These are phyloP conservation scores for Aureobasidium musti DNA, from an alignment of 2,329 filamentous ascomycete species.

Conservation along the genomic window DNA sequence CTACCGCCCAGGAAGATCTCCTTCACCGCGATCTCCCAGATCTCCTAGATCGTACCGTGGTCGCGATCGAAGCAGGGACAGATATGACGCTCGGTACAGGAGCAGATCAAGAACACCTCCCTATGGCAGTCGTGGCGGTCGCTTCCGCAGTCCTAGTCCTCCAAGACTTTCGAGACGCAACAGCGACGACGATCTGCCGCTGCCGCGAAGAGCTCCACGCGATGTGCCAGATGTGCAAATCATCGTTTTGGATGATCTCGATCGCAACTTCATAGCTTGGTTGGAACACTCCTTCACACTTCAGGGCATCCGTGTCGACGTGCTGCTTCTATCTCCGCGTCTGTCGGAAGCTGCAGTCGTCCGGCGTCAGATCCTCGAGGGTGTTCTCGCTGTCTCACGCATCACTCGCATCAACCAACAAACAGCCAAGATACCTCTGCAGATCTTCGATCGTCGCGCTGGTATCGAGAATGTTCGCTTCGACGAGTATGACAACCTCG, in stretches of 20 bases:
- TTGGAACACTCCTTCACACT: slow-evolving; percentile 74
- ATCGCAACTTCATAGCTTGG: slow-evolving; percentile 78
- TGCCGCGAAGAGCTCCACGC: slow-evolving; percentile 70
- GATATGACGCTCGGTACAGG: slow-evolving; percentile 42
- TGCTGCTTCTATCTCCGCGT: slow-evolving; percentile 75
- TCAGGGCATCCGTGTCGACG: slow-evolving; percentile 71
- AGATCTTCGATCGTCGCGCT: slow-evolving; percentile 78
- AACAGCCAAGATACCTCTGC: slow-evolving; percentile 73
- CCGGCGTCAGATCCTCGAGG: slow-evolving; percentile 81
- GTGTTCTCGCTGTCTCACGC: slow-evolving; percentile 80
- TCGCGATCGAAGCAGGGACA: slow-evolving; percentile 33
- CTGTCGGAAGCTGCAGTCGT: slow-evolving; percentile 78
- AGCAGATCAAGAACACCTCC: slow-evolving; percentile 42
- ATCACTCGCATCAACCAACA: slow-evolving; percentile 68
- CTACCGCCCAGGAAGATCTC: slow-evolving; percentile 54
- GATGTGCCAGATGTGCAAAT: slow-evolving; percentile 90
- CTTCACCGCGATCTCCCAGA: slow-evolving; percentile 44
- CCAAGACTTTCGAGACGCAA: slow-evolving; percentile 58
- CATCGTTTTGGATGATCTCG: slow-evolving; percentile 75
- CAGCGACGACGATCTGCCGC: slow-evolving; percentile 64
- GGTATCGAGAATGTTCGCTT: slow-evolving; percentile 77
- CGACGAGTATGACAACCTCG: slow-evolving; percentile 83
- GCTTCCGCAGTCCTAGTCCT: slow-evolving; percentile 54
- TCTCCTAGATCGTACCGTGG: slow-evolving; percentile 19
- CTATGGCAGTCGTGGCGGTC: slow-evolving; percentile 53